Base-by-base conservation (phyloP, 2,329 filamentous ascomycete genomes). In the Orbilia quercus region DNA sequence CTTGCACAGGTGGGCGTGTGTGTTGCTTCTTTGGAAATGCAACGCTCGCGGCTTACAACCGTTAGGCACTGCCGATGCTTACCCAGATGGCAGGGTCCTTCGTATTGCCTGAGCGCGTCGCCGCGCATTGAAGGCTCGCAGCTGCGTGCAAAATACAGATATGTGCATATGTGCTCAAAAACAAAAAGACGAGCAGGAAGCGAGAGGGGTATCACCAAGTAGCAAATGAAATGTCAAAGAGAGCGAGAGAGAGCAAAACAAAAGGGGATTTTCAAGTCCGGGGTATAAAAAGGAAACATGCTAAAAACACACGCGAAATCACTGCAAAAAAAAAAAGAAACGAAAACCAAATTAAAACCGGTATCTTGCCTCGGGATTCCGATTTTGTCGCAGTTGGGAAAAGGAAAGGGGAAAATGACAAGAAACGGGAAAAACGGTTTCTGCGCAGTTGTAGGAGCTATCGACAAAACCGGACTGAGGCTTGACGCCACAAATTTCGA, bases 341-440 rank as follows among this genome's bases (percentile, higher is more conserved):
- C 40, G 58, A 58, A 53, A 36, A 4, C 12, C 7, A 31, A 31
- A 9, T 31, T 31, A 9, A 4, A 9, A 44, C 54, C 53, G 53
- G 31, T 44, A 25, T 47, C 25, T 59, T 38, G 53, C 63, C 45
- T 67, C 54, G 53, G 63, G 34, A 67, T 59, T 67, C 63, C 63
- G 63, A 67, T 50, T 53, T 31, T 28, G 40, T 59, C 53, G 42
- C 14, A 42, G n/a, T n/a, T n/a, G 40, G 31, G 23, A 58, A 36
- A 67, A 31, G n/a, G 50, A 67, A 51, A 12, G 28, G 51, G 51
- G 31, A 50, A 53, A 45, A 48, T 22, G 47, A 67, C 25, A 9
- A 25, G 36, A 45, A 51, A 51, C 63, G 38, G 45, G n/a, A n/a
- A 67, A 67, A 67, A 67, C 63, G 63, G 63, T 59, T 28, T 23